phyloP scores from a whole-genome alignment of 1,139 yeast species.

The Kodamaea fungicola region DNA sequence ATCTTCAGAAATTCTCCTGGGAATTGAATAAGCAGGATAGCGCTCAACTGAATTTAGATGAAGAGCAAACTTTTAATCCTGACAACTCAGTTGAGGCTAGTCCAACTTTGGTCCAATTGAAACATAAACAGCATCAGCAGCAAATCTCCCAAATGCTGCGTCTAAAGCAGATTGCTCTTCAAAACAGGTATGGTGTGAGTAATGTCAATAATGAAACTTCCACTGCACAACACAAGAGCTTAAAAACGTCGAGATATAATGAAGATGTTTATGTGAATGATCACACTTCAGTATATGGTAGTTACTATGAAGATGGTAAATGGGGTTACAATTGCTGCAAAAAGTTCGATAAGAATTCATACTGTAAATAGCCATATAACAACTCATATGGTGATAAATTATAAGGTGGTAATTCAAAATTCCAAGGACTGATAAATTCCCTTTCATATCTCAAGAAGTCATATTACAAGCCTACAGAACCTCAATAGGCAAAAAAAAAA shows the following conservation, averaged over 20 bases:
- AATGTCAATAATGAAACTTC: background rate
- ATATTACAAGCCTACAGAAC: no score
- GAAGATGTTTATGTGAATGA: constrained; percentile 38
- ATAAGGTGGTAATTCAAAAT: no score
- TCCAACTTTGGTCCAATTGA: constrained; percentile 55
- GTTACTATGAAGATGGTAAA: constrained; percentile 41
- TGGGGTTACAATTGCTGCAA: constrained; percentile 53
- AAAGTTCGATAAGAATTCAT: constrained; percentile 11
- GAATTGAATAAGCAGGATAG: constrained; percentile 24
- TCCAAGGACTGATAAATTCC: no score
- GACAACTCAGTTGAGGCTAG: constrained; percentile 50
- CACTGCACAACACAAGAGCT: constrained; percentile 2
- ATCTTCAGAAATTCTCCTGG: constrained; percentile 54
- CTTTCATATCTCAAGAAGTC: no score
- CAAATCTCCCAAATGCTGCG: constrained; percentile 15
- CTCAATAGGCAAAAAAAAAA: no score
- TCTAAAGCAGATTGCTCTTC: constrained; percentile 13
- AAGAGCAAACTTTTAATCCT: constrained; percentile 34
- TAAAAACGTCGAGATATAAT: constrained; percentile 22
- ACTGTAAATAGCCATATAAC: constrained; percentile 5
- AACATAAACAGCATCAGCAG: constrained; percentile 28
- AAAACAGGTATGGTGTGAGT: constrained; percentile 25
- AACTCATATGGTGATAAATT: no score
- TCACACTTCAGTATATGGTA: constrained; percentile 47
- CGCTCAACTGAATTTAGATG: constrained; percentile 14